Base-by-base conservation (phyloP, 306 rosid genomes). In the Prunus padus region DNA sequence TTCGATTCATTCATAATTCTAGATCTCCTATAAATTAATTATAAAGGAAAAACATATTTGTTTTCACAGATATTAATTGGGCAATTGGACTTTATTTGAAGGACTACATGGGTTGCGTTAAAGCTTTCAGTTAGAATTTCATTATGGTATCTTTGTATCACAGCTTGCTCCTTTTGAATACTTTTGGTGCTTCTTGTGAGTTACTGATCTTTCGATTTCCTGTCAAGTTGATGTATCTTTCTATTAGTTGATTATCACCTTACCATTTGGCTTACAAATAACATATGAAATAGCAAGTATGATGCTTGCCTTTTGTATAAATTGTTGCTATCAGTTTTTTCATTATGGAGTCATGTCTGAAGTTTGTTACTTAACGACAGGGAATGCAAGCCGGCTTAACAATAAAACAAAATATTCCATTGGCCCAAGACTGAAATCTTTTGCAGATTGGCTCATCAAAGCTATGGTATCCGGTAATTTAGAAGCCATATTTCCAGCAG, bases 381-480 rank as follows among this genome's bases (percentile, higher is more conserved):
- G 77, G 44, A 78, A 30, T 61, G 65, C 80, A 57, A 84, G 55
- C 37, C 81, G 71, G 79, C 75, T 30, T 25, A 63, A 69, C 22
- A 79, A 74, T 52, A 75, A 69, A 67, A 76, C 91, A 52, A 64
- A 67, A 52, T 93, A 87, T 78, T 82, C 92, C 47, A 49, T 87
- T 82, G 76, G 88, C 56, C 81, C 67, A 45, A 83, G 85, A 69
- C 82, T 89, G 75, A 83, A 87, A 85, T 47, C 69, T 63, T 84
- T 88, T 82, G 85, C 91, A 23, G 96, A 93, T 77, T 83, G 86
- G 94, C 89, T 93, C 69, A 79, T 90, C 74, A 79, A 89, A 64
- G 68, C 45, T 64, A 81, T 73, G 85, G 81, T 80, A 49, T 82
- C 86, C 4, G 92, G 94, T 56, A 81, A 84, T 81, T 69, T 82